A percentile compares a stretch with the other conserved stretches of the same genome.
phyloP scores from a whole-genome alignment of 352 stramenopile species.

The Globisporangium nagaii region DNA sequence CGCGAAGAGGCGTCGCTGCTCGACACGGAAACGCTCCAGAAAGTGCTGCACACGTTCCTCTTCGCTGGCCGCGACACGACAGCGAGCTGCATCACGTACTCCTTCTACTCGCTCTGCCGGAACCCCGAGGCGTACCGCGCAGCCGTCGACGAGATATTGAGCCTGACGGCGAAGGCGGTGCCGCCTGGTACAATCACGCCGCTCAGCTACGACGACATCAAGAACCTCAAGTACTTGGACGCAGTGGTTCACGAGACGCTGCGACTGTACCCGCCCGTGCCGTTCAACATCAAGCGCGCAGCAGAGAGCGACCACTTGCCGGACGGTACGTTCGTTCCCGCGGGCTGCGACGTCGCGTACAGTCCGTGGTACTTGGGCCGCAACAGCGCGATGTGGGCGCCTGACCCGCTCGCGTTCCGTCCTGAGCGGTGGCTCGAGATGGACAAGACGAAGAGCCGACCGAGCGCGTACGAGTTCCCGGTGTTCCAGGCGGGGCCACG shows the following conservation, averaged over 20 bases:
- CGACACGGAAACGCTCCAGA: slow-evolving; percentile 16
- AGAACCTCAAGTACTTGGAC: slow-evolving; percentile 60
- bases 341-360: slow-evolving; percentile 57
- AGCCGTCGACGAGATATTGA: not conserved
- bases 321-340: slow-evolving; percentile 21
- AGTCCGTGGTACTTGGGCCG: slow-evolving; percentile 75
- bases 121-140: not conserved
- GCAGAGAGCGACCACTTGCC: slow-evolving; percentile 3
- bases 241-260: slow-evolving; percentile 68
- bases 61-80: slow-evolving; percentile 43
- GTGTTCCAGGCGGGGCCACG: slow-evolving; percentile 68
- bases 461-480: slow-evolving; percentile 60
- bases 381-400: slow-evolving; percentile 21
- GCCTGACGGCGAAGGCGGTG: not conserved
- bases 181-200: too few relatives aligned
- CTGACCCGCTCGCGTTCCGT: slow-evolving; percentile 42
- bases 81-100: slow-evolving; percentile 3
- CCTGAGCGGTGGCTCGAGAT: slow-evolving; percentile 69
- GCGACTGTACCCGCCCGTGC: slow-evolving; percentile 65
- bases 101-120: slow-evolving; percentile 2
- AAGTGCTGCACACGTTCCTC: slow-evolving; percentile 30
- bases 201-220: slow-evolving; percentile 42
- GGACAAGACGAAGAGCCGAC: slow-evolving; percentile 20
- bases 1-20: slow-evolving; percentile 13
- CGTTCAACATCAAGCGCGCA: slow-evolving; percentile 58